These are phyloP conservation scores for Vaccinium vitisidaea DNA, from an alignment of 148 eudicot genomes.

Conservation along the genomic window DNA sequence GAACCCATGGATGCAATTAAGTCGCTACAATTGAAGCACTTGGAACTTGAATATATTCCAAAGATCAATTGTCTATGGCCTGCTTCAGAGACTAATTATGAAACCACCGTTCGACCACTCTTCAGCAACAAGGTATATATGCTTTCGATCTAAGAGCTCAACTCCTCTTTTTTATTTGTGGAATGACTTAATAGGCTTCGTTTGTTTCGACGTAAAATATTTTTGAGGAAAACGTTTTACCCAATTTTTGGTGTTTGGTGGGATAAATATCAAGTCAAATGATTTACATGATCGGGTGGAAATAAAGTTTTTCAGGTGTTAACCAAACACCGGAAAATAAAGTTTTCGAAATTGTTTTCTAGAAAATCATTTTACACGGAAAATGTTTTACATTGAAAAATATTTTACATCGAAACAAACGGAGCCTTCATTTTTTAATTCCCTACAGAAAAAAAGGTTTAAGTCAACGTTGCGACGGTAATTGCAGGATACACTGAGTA, in stretches of 20 bases:
- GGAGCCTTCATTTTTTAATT: too few relatives aligned
- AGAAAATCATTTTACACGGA: too few relatives aligned
- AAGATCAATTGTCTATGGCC: not conserved
- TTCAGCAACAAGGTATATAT: not conserved
- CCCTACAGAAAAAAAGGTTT: not conserved
- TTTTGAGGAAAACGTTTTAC: too few relatives aligned
- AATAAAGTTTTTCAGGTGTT: too few relatives aligned
- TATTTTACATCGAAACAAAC: not conserved
- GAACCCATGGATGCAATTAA: not conserved
- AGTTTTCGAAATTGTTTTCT: too few relatives aligned
- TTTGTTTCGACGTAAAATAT: too few relatives aligned
- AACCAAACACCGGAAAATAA: too few relatives aligned
- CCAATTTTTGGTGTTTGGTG: too few relatives aligned
- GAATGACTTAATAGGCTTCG: too few relatives aligned
- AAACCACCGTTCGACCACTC: not conserved
- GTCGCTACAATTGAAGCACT: not conserved
- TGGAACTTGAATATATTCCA: not conserved
- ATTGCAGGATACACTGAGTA: not conserved
- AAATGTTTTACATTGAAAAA: too few relatives aligned
- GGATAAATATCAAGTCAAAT: too few relatives aligned
- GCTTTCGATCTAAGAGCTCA: not conserved
- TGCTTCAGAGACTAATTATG: not conserved
- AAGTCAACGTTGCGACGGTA: not conserved
- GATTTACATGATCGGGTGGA: too few relatives aligned
- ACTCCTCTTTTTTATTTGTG: not conserved